Conservation (phyloP, 1,284 basidiomycete genomes). For the Marasmius fiardii region DNA sequence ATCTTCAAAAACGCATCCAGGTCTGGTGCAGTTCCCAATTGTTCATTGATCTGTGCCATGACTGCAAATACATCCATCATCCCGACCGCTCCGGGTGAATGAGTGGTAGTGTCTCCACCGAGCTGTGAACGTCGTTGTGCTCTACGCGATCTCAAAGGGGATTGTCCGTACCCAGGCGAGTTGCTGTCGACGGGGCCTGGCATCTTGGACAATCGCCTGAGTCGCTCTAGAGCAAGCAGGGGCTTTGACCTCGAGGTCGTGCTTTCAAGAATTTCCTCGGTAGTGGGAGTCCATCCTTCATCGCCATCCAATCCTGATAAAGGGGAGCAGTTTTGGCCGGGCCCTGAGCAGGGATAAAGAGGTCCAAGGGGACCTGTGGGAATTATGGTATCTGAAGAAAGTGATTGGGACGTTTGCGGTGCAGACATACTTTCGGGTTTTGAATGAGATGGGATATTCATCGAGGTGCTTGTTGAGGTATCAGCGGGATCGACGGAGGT, state of each 20-base stretch:
- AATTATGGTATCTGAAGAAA: neutral
- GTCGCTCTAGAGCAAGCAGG: slow-evolving; percentile 68
- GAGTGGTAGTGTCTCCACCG: slow-evolving; percentile 19
- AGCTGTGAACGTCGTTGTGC: slow-evolving; percentile 19
- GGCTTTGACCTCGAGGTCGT: slow-evolving; percentile 76
- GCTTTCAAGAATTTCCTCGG: slow-evolving; percentile 70
- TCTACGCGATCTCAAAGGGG: slow-evolving; percentile 1
- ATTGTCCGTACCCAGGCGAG: slow-evolving; percentile 6
- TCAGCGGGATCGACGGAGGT: slow-evolving; percentile 7
- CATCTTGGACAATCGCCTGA: slow-evolving; percentile 46
- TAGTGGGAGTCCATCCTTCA: slow-evolving; percentile 44
- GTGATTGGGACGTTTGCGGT: neutral
- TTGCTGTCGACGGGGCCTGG: slow-evolving; percentile 6
- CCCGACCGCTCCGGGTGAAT: slow-evolving; percentile 38
- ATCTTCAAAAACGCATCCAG: slow-evolving; percentile 76
- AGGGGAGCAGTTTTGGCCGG: neutral
- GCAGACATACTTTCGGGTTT: slow-evolving; percentile 8
- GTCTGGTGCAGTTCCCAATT: slow-evolving; percentile 70
- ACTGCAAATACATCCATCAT: slow-evolving; percentile 84
- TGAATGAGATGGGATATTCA: neutral
- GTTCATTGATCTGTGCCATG: slow-evolving; percentile 83
- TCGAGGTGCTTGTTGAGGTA: neutral
- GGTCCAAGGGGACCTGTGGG: neutral
- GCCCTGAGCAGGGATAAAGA: neutral
- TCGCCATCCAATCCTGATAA: slow-evolving; percentile 30